Evolutionary conservation across 2,329 filamentous ascomycete genomes (phyloP), one percentile per base, ranked within the genome.

Genomic region (Colletotrichum sp.): DNA sequence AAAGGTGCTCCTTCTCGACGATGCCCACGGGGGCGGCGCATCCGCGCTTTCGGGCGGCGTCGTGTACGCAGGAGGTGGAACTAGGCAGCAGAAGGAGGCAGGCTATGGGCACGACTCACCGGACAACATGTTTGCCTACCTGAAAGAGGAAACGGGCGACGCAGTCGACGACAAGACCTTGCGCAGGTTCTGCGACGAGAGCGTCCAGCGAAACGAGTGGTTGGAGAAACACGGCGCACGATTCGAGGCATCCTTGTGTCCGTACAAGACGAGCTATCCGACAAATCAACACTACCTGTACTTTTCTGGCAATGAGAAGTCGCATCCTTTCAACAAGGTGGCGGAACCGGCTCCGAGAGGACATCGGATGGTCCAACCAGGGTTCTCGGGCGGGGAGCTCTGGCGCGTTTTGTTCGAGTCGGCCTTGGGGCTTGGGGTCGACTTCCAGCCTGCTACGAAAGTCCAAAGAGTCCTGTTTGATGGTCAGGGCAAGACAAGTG

Each of bases 51-150:
- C 77, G 2, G 77, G 75, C 26, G 77, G 77, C 55, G 71, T 78
- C 21, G 62, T 77, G 30, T 78, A 78, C 44, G 77, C 77, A 18
- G 77, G 77, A 36, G 77, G 77, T 21, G 77, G 77, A 10, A 78
- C 77, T 21, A 28, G 12, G 28, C 75, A 77, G 60, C 77, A 78
- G 68, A 49, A 30, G 32, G 72, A 67, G 9, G 77, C 76, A 26
- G 70, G 72, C 18, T 69, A 70, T 63, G 63, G 63, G 24, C 32
- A 75, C 70, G 77, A 78, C 76, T 66, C 70, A 49, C 71, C 77
- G 13, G 68, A 75, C 16, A 75, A 76, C 70, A 77, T 77, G 76
- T 76, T 76, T 55, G 62, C 66, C 39, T 78, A 77, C 60, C 67
- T 78, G 4, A 69, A 66, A 18, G 63, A 71, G 13, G 77, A 77